Percentiles rank a stretch among this genome's conserved stretches.
phyloP scores from a whole-genome alignment of 2,329 filamentous ascomycete species.

The Alternaria alternata region DNA sequence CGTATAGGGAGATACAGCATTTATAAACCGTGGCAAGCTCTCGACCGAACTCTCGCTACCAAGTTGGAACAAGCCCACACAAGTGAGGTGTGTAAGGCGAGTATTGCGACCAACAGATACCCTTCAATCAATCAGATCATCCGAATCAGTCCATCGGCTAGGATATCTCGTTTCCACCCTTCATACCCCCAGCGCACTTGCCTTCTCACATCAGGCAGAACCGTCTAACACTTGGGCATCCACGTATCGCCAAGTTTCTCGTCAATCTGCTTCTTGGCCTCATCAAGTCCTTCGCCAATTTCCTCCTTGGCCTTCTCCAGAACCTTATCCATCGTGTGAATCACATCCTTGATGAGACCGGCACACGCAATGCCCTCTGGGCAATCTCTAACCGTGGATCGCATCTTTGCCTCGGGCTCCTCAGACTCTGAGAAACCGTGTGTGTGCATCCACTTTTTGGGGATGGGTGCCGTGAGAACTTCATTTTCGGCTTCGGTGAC shows the following conservation, averaged over 20 bases:
- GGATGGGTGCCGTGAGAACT: background rate
- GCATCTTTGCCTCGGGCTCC: background rate
- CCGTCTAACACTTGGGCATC: background rate
- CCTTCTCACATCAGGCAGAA: background rate
- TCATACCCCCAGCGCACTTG: background rate
- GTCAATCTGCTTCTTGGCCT: too few relatives aligned
- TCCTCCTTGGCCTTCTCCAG: background rate
- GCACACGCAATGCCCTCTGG: background rate
- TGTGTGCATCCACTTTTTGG: conserved; percentile 1
- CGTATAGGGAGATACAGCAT: background rate
- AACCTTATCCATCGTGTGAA: background rate
- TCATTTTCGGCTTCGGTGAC: background rate
- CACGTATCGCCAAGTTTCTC: background rate
- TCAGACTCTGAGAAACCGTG: background rate
- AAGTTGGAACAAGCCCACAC: background rate
- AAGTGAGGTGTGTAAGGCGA: background rate
- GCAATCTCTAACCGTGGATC: background rate
- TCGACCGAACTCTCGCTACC: background rate
- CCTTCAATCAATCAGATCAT: background rate
- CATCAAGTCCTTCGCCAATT: too few relatives aligned
- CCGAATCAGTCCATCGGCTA: too few relatives aligned
- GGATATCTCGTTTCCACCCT: too few relatives aligned
- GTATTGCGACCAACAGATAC: background rate
- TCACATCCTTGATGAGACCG: background rate
- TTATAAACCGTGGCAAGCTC: background rate